A percentile compares a stretch with the other conserved stretches of the same genome.
phyloP scores from a whole-genome alignment of 805 yeast genomes.

The Saccharomyces paradoxus region DNA sequence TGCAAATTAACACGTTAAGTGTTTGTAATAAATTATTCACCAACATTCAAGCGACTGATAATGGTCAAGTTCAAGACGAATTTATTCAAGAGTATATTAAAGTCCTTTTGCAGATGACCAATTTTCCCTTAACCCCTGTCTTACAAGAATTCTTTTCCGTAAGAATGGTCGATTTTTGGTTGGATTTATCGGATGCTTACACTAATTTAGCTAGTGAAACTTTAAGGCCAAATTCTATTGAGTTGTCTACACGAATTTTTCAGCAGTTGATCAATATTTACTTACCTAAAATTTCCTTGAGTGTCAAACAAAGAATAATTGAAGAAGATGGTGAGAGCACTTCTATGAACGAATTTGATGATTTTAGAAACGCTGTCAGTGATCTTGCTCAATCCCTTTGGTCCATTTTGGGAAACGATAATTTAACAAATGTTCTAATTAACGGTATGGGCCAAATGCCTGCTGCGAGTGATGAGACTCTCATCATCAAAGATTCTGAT shows the following conservation, averaged over 20 bases:
- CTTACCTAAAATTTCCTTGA: conserved; percentile 55
- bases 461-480: conserved; percentile 3
- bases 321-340: conserved; percentile 25
- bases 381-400: conserved; percentile 71
- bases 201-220: conserved; percentile 32
- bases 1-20: conserved; percentile 26
- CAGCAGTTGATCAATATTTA: conserved; percentile 50
- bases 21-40: conserved; percentile 30
- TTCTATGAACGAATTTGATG: conserved; percentile 43
- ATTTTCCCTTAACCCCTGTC: conserved; percentile 49
- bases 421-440: conserved; percentile 26
- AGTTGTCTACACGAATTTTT: conserved; percentile 36
- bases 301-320: conserved; percentile 31
- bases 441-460: conserved; percentile 20
- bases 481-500: conserved; percentile 2
- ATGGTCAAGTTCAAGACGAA: conserved; percentile 3
- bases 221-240: conserved; percentile 20
- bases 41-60: conserved; percentile 7
- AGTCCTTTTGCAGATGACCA: conserved; percentile 45
- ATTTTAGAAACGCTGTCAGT: conserved; percentile 64
- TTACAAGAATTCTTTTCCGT: conserved; percentile 50
- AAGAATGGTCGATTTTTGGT: conserved; percentile 61
- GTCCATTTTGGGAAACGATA: conserved; percentile 48
- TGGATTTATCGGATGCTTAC: conserved; percentile 51
- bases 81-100: conserved; percentile 34